Evolutionary conservation across 73 alveolate genomes (phyloP), one percentile per base, ranked within the genome.

Genomic region (Paramecium tetraurelia): DNA sequence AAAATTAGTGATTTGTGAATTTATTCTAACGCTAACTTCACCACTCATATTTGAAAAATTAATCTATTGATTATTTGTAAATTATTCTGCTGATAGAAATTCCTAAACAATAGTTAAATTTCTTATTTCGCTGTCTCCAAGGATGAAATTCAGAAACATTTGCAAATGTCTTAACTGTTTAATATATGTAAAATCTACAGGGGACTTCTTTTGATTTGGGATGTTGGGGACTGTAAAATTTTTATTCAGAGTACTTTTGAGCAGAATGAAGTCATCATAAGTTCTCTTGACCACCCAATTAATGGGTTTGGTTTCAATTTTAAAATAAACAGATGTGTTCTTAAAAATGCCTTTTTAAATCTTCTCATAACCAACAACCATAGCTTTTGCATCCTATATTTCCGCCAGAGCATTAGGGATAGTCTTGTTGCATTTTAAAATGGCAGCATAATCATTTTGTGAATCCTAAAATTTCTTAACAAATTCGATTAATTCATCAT

Each of bases 281-380:
- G 38, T 35, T 75, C 87, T 75, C 10, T 11, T 75, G 18, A 75
- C 87, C 57, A 75, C 46, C 87, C 87, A 75, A 22, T 41, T 41
- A 10, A 20, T 38, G n/a, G 87, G 87, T 18, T 75, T 75, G 5
- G 87, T 75, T 75, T 75, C 58, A 75, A 75, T 41, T 75, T 75
- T 8, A 18, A 75, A 75, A 75, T 63, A 63, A 31, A 63, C 24
- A 63, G 20, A 14, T 0, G 84, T 63, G 29, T 27, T 63, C 12
- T 31, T 7, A 63, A 63, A 63, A 12, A 63, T 63, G 31, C 84
- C 84, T 63, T 63, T 63, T 63, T 63, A 63, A 5, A 63, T 41
- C 21, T 63, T 63, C 46, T 63, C 84, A 63, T 63, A 63, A 11
- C 84, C 84, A 27, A 33, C 50, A 63, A 63, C 46, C 3, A 22